Evolutionary conservation across 495 filamentous ascomycete species (phyloP), one percentile per base, ranked within the genome.

Genomic region (Trichocladium uniseriatum): DNA sequence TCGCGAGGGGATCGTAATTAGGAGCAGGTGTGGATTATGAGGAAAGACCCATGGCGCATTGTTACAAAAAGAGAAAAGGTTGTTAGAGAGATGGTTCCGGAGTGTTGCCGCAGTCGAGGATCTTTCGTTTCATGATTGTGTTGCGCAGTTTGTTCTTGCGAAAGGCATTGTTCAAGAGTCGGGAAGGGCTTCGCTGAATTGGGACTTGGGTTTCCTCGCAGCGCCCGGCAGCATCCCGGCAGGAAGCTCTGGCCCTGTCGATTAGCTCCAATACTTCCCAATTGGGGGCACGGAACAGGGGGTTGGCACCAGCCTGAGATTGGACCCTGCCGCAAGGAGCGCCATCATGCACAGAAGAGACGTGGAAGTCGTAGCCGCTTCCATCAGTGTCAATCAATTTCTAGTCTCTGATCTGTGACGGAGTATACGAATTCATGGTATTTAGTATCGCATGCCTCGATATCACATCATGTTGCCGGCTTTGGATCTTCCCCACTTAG

Each of bases 151-250:
- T 51, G 41, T 40, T 52, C 18, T 40, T 21, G 31, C 40, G 38
- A 53, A 58, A 41, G 53, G 53, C 58, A 58, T 63, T 63, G 58
- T 58, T 55, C 52, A 46, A 16, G 41, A 29, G 27, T 32, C 43
- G 20, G 14, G 15, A 11, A 36, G 38, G 14, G 8, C 19, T 7
- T 22, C 13, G 18, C 14, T 18, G 5, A 21, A 41, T 19, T 9
- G 45, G 35, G 21, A 19, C 44, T 41, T 51, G 19, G 8, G n/a
- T 14, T 8, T 1, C 9, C 34, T 28, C 41, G 19, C 38, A 27
- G 19, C 11, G 24, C 32, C 38, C 32, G 2, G 18, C 43, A 42
- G 19, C 38, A 51, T 48, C 51, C 56, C 48, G 54, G 53, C 42
- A 50, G 8, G 50, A 32, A 40, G 32, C 51, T 51, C 42, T 43